These are phyloP conservation scores for Aureobasidium sp. DNA, from an alignment of 2,329 filamentous ascomycete species.

Conservation along the genomic window DNA sequence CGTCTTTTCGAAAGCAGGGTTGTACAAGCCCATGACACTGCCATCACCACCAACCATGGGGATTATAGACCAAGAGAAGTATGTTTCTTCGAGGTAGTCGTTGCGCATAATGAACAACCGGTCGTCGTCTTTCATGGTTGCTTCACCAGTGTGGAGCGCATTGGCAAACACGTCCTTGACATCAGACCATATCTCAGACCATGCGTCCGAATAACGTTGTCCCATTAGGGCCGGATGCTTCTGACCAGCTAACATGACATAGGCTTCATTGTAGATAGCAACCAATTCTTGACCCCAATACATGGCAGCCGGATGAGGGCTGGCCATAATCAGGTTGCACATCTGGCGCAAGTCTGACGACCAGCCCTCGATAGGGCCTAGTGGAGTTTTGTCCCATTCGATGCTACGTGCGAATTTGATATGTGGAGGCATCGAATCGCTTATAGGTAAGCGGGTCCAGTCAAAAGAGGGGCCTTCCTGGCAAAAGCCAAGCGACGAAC, in stretches of 20 bases:
- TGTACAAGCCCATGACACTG: constrained; percentile 57
- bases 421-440: constrained; percentile 56
- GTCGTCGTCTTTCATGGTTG: constrained; percentile 78
- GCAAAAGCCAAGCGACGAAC: constrained; percentile 18
- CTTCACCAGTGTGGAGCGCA: constrained; percentile 61
- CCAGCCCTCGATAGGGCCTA: constrained; percentile 72
- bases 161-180: constrained; percentile 59
- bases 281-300: constrained; percentile 69
- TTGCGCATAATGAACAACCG: constrained; percentile 62
- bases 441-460: constrained; percentile 65
- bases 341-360: constrained; percentile 61
- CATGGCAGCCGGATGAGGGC: constrained; percentile 57
- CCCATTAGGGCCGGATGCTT: constrained; percentile 75
- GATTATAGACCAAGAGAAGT: constrained; percentile 75
- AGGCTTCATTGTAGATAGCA: constrained; percentile 64
- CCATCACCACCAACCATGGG: constrained; percentile 68
- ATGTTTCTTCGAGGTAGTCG: constrained; percentile 66
- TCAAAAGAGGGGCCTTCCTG: constrained; percentile 54
- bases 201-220: constrained; percentile 56
- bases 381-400: constrained; percentile 63
- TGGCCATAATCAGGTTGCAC: constrained; percentile 75
- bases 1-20: constrained; percentile 75
- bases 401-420: constrained; percentile 62
- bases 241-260: constrained; percentile 60
- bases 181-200: constrained; percentile 66